A percentile compares a stretch with the other conserved stretches of the same genome.
Evolutionary conservation across 2,329 filamentous ascomycete genomes (phyloP).

Genomic region (Sporothrix phasma): DNA sequence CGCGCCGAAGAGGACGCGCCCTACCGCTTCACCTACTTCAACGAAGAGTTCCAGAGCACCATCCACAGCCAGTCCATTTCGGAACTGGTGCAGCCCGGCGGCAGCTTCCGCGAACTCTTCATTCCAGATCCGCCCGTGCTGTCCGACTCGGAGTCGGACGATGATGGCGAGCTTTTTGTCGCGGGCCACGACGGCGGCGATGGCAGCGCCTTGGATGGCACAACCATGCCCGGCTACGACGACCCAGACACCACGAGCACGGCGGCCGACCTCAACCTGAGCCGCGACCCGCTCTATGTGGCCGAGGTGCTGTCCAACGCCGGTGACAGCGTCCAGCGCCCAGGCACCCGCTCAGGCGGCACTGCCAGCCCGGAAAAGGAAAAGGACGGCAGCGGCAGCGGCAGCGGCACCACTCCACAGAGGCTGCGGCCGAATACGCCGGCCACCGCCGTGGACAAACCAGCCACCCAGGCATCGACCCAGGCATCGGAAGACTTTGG

Average conservation of each 20-base stretch:
- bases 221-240: not conserved
- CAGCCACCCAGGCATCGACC: slow-evolving; percentile 2
- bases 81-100: slow-evolving; percentile 77
- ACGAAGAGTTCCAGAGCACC: slow-evolving; percentile 90
- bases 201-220: not conserved
- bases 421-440: not conserved
- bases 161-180: slow-evolving; percentile 26
- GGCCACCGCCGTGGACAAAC: not conserved
- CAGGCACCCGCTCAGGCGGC: slow-evolving; percentile 4
- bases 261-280: not conserved
- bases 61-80: slow-evolving; percentile 95
- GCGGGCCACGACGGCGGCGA: not conserved
- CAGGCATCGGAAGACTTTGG: slow-evolving; percentile 5
- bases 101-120: slow-evolving; percentile 79
- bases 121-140: slow-evolving; percentile 73
- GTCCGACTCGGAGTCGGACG: slow-evolving; percentile 60
- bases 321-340: not conserved
- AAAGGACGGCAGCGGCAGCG: no score
- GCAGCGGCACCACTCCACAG: not conserved
- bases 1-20: slow-evolving; percentile 80
- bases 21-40: slow-evolving; percentile 97
- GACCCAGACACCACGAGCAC: not conserved
- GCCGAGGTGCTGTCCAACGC: slow-evolving; percentile 7
- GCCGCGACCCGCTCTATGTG: slow-evolving; percentile 1
- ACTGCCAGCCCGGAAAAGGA: slow-evolving; percentile 1